These are phyloP conservation scores for Kwoniella botswanensis DNA, from an alignment of 768 basidiomycete species.

Conservation along the genomic window DNA sequence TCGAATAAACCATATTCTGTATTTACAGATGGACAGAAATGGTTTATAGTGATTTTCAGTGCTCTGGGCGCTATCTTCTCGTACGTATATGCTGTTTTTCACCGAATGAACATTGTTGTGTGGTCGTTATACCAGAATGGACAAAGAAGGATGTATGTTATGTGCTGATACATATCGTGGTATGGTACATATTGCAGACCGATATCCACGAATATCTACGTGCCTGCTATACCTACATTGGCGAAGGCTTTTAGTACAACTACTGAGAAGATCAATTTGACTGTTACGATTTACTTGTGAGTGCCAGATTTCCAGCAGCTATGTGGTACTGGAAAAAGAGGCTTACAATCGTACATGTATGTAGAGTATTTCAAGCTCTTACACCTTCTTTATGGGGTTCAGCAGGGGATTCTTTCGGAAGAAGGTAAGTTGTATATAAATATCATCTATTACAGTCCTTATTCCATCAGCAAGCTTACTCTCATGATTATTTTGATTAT, in stretches of 20 bases:
- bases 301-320: too few relatives aligned
- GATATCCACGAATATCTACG: conserved; percentile 72
- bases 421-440: conserved; percentile 23
- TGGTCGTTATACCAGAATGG: too few relatives aligned
- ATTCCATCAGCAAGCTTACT: neutral
- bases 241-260: conserved; percentile 69
- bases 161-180: neutral
- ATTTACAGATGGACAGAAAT: conserved; percentile 35
- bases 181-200: conserved; percentile 2
- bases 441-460: neutral
- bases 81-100: conserved; percentile 44
- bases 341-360: neutral
- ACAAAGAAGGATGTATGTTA: neutral
- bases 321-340: too few relatives aligned
- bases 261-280: conserved; percentile 76
- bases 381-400: conserved; percentile 70
- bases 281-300: conserved; percentile 74
- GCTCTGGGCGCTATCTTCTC: conserved; percentile 50
- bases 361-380: conserved; percentile 50
- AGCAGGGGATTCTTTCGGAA: conserved; percentile 62
- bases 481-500: too few relatives aligned
- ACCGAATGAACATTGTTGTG: neutral
- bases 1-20: conserved; percentile 37
- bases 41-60: conserved; percentile 42
- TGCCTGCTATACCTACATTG: conserved; percentile 78